A percentile compares a stretch with the other conserved stretches of the same genome.
Conservation (phyloP, 2,329 filamentous ascomycete genomes). For the Epicoccum nigrum region DNA sequence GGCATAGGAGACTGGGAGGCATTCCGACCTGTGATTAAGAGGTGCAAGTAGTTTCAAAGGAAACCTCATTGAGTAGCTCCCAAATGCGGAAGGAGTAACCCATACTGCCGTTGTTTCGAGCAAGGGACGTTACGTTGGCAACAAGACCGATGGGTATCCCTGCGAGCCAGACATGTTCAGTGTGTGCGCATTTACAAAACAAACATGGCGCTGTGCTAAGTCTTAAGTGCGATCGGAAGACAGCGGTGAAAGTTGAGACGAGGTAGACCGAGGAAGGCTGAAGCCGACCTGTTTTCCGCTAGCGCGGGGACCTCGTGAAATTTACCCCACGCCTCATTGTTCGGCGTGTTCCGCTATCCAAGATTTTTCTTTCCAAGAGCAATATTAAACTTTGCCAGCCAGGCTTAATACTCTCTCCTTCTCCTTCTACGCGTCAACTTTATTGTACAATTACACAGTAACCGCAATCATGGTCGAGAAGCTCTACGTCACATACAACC, state of each 20-base stretch:
- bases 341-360: conserved; percentile 14
- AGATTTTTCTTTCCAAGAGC: conserved; percentile 9
- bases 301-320: conserved; percentile 12
- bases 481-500: conserved; percentile 52
- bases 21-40: too few species aligned
- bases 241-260: background rate
- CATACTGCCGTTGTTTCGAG: too few species aligned
- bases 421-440: conserved; percentile 5
- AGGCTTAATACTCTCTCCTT: conserved; percentile 1
- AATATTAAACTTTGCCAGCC: conserved; percentile 12
- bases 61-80: background rate
- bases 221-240: background rate
- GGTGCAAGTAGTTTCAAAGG: too few species aligned
- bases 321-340: conserved; percentile 15
- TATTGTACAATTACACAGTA: conserved; percentile 1
- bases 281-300: conserved; percentile 8
- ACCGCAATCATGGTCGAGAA: conserved; percentile 49
- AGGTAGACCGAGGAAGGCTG: background rate
- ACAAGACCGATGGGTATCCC: too few species aligned
- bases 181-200: background rate
- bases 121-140: too few species aligned
- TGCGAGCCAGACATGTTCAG: too few species aligned
- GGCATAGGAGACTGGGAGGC: background rate
- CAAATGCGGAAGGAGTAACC: background rate
- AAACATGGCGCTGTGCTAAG: background rate